phyloP scores from a whole-genome alignment of 2,329 filamentous ascomycete genomes.

The Emericellopsis cladophorae region DNA sequence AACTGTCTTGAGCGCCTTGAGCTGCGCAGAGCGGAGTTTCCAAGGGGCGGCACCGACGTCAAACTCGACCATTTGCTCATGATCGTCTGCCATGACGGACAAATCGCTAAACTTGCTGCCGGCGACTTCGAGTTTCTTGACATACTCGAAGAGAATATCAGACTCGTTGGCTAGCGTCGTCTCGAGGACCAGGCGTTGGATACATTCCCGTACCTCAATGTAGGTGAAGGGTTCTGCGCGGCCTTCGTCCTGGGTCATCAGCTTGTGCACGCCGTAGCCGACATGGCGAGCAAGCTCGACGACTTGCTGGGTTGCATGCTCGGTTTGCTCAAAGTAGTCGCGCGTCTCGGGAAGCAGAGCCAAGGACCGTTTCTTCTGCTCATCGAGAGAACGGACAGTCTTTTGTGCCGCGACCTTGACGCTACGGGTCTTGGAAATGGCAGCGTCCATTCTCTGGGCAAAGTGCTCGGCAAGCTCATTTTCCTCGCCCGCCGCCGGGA shows the following conservation, averaged over 20 bases:
- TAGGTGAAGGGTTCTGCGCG: constrained; percentile 55
- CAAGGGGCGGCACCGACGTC: constrained; percentile 68
- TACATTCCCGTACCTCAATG: constrained; percentile 50
- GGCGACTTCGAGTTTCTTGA: constrained; percentile 52
- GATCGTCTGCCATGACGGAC: constrained; percentile 54
- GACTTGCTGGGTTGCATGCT: constrained; percentile 50
- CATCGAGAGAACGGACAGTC: constrained; percentile 62
- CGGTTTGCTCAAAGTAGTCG: constrained; percentile 58
- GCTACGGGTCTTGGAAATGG: constrained; percentile 65
- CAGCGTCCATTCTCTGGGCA: constrained; percentile 54
- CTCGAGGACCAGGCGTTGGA: constrained; percentile 37
- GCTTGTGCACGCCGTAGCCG: constrained; percentile 50
- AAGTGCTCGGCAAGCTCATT: constrained; percentile 58
- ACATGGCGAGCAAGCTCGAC: constrained; percentile 53
- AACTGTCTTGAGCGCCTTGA: constrained; percentile 70
- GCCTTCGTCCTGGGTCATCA: constrained; percentile 58
- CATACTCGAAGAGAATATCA: constrained; percentile 58
- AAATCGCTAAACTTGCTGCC: constrained; percentile 57
- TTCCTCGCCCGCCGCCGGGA: constrained; percentile 36
- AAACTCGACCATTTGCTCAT: constrained; percentile 67
- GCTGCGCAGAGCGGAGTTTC: constrained; percentile 67
- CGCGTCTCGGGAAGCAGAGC: constrained; percentile 56
- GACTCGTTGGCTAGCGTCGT: constrained; percentile 45
- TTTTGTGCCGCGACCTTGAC: constrained; percentile 76
- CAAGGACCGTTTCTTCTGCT: constrained; percentile 63